Base-by-base conservation (phyloP, 2,329 filamentous ascomycete species). In the Ceratocystis lukuohia region DNA sequence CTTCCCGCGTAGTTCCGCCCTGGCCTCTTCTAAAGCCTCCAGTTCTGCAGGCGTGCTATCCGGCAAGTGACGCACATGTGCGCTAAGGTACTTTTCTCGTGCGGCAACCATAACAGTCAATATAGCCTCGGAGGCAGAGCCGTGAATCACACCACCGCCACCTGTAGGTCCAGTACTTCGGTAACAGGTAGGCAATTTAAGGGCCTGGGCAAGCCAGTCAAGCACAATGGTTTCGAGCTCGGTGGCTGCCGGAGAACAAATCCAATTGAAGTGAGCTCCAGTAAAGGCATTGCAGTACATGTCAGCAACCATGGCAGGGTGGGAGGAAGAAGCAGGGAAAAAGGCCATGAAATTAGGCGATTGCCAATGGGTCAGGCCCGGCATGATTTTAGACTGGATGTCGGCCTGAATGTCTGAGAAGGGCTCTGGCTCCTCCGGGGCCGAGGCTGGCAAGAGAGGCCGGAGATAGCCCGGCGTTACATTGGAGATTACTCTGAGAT, bases 331-430 rank as follows among this genome's bases (percentile, higher is more conserved):
- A 62, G 90, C 90, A 0, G 93, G 89, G 77, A 94, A 97, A 80
- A 95, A 97, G 57, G 93, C 93, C 84, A 96, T 90, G 80, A 96
- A 97, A 73, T 93, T 91, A 17, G 91, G 93, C 1, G 87, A 90
- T 74, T 96, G 88, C 91, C 93, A 97, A 77, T 96, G 93, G 0
- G 93, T 96, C 65, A 97, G 80, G 5, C 93, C 93, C 0, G 93
- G 93, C 74, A 96, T 84, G 73, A 97, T 96, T 74, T 94, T 89
- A 57, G 82, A 78, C 71, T 92, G 87, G 64, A 97, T 86, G 74
- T 97, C 93, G 67, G 84, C 80, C 71, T 91, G 88, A 72, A 97
- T 96, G 64, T 84, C 80, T 25, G 80, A 77, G 89, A 92, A 96
- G 73, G 82, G 78, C 79, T 88, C 91, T 71, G 82, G 88, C 67